Percentiles rank a stretch among this genome's conserved stretches.
Evolutionary conservation across 106 monocot species (phyloP).

Genomic region (Triglochin maritima): DNA sequence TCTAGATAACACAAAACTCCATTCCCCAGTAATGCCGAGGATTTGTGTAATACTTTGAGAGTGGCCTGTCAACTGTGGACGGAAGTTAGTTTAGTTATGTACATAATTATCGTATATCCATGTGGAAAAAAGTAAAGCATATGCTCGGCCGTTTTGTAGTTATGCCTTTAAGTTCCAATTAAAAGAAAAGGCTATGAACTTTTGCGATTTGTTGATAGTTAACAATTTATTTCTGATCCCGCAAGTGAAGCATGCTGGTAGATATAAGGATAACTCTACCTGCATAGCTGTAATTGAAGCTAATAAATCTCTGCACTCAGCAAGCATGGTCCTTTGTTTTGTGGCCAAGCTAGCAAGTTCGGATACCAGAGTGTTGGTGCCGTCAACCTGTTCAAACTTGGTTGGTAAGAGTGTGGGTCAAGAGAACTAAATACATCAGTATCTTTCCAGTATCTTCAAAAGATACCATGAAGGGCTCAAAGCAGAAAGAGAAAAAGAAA

Average conservation of each 20-base stretch:
- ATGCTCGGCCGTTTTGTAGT: not conserved
- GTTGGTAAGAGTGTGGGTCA: not conserved
- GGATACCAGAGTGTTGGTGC: slow-evolving; percentile 37
- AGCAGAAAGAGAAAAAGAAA: not conserved
- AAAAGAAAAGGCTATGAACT: not conserved
- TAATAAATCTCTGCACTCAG: slow-evolving; percentile 71
- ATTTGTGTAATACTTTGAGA: too few relatives aligned
- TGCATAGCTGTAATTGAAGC: slow-evolving; percentile 68
- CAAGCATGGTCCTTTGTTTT: slow-evolving; percentile 43
- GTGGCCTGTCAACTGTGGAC: too few relatives aligned
- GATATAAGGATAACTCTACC: slow-evolving; percentile 22
- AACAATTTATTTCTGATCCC: too few relatives aligned
- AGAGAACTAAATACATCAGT: not conserved
- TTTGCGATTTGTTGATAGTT: not conserved
- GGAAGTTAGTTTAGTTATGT: too few relatives aligned
- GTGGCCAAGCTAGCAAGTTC: slow-evolving; percentile 58
- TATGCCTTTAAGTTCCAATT: not conserved
- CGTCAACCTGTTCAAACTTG: slow-evolving; percentile 41
- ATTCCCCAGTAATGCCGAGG: too few relatives aligned
- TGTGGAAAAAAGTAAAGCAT: not conserved
- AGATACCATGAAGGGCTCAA: not conserved
- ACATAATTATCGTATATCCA: too few relatives aligned
- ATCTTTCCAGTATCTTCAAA: not conserved
- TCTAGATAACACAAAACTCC: too few relatives aligned
- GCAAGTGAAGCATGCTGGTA: too few relatives aligned